Evolutionary conservation across 2,329 filamentous ascomycete genomes (phyloP).

Genomic region (Phyllosticta citrichinensis): DNA sequence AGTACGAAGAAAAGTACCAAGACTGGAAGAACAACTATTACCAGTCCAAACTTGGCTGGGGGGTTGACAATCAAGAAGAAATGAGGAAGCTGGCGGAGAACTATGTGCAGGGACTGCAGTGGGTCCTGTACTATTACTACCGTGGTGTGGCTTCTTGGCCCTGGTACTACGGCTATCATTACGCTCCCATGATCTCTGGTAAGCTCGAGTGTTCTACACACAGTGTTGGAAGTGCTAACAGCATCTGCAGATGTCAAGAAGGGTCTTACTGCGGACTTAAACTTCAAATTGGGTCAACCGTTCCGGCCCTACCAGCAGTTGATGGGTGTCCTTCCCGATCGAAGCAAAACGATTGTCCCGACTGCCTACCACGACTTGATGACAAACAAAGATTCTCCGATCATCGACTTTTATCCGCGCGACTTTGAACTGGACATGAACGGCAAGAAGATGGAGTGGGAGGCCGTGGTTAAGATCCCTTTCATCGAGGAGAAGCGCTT

Average conservation of each 20-base stretch:
- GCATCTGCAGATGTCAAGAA: constrained; percentile 62
- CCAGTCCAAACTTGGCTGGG: constrained; percentile 81
- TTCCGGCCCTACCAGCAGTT: constrained; percentile 93
- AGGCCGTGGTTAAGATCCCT: constrained; percentile 96
- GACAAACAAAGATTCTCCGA: constrained; percentile 82
- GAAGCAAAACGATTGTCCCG: constrained; percentile 94
- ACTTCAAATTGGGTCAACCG: constrained; percentile 89
- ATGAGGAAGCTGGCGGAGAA: constrained; percentile 80
- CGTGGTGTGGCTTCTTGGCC: constrained; percentile 95
- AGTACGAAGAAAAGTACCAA: constrained; percentile 83
- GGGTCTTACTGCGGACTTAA: constrained; percentile 74
- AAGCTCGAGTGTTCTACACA: constrained; percentile 15
- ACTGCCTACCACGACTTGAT: constrained; percentile 80
- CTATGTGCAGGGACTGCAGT: constrained; percentile 94
- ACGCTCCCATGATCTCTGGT: constrained; percentile 91
- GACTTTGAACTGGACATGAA: constrained; percentile 99
- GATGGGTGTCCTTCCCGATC: constrained; percentile 95
- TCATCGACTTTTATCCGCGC: constrained; percentile 94
- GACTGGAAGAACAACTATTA: constrained; percentile 96
- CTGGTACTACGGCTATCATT: constrained; percentile 96
- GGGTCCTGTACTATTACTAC: constrained; percentile 98
- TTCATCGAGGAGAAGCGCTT: constrained; percentile 92
- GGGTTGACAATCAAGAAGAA: constrained; percentile 67
- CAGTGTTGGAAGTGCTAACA: constrained; percentile 1
- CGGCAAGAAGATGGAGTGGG: constrained; percentile 99